These are phyloP conservation scores for Venustampulla echinocandica DNA, from an alignment of 495 filamentous ascomycete species.

Conservation along the genomic window DNA sequence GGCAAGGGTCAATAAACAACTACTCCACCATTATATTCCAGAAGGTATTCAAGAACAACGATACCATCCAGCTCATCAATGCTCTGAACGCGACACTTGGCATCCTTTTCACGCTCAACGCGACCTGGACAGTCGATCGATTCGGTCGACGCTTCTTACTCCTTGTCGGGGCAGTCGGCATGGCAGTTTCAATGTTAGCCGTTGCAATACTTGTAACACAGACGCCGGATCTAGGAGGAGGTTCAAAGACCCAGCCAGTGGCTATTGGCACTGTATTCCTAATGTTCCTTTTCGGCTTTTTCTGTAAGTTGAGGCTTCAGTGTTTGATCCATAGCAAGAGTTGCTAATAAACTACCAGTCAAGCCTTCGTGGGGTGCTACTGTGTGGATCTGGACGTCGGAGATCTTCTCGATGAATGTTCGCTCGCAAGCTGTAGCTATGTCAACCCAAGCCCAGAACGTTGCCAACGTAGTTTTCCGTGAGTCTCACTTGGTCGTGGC, in stretches of 20 bases:
- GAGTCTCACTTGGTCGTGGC: no score
- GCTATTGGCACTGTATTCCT: background rate
- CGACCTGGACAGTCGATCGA: constrained; percentile 55
- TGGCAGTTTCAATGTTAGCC: constrained; percentile 45
- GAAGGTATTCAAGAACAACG: constrained; percentile 46
- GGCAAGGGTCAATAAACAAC: constrained; percentile 42
- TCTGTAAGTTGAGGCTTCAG: no score
- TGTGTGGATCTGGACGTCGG: constrained; percentile 59
- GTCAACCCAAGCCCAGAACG: constrained; percentile 57
- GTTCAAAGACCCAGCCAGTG: constrained; percentile 4
- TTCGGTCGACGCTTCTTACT: constrained; percentile 48
- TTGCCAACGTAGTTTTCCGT: constrained; percentile 55
- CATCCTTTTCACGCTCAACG: constrained; percentile 63
- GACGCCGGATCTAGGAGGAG: constrained; percentile 38
- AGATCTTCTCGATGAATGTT: constrained; percentile 60
- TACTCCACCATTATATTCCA: constrained; percentile 58
- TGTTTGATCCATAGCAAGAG: no score
- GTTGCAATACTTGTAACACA: constrained; percentile 56
- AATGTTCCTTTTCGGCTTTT: constrained; percentile 31
- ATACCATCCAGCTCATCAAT: constrained; percentile 34
- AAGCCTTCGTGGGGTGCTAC: constrained; percentile 62
- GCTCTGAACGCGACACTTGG: constrained; percentile 72
- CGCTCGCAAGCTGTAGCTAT: constrained; percentile 60
- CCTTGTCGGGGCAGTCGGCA: constrained; percentile 45
- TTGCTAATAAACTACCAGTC: no score